Percentiles rank a stretch among this genome's conserved stretches.
These are phyloP conservation scores for Viola odorata DNA, from an alignment of 345 rosid genomes.

Conservation along the genomic window DNA sequence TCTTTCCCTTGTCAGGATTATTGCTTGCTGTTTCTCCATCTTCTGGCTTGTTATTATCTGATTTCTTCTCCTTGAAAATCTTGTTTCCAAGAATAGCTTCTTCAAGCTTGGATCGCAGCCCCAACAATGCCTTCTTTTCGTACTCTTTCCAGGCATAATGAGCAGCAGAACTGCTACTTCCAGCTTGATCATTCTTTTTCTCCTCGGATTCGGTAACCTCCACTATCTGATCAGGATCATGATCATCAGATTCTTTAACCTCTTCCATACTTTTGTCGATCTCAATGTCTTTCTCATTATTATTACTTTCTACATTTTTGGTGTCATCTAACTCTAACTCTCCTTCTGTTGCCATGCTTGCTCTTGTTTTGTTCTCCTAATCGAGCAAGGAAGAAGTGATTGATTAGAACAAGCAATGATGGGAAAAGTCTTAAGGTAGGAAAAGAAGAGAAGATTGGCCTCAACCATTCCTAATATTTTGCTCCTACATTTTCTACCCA, in stretches of 20 bases:
- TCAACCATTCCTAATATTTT: too few species aligned
- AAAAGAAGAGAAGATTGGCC: too few species aligned
- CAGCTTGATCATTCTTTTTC: not conserved
- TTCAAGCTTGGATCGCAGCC: conserved; percentile 21
- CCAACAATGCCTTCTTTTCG: conserved; percentile 26
- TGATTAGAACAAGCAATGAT: too few species aligned
- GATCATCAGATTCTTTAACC: not conserved
- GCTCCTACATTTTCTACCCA: too few species aligned
- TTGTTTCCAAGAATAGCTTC: conserved; percentile 24
- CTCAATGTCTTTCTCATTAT: too few species aligned
- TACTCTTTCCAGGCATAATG: conserved; percentile 17
- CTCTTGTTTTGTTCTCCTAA: too few species aligned
- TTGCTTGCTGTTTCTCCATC: not conserved
- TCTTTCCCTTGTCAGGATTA: not conserved
- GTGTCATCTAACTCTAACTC: too few species aligned
- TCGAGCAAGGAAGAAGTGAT: too few species aligned
- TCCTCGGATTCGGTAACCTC: not conserved
- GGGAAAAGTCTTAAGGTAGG: too few species aligned
- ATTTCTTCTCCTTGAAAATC: conserved; percentile 10
- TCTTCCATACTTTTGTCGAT: not conserved
- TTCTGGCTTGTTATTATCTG: conserved; percentile 2
- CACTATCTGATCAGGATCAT: not conserved
- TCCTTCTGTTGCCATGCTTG: too few species aligned
- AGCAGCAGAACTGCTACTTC: not conserved
- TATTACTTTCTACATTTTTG: too few species aligned